Conservation (phyloP, 2,329 filamentous ascomycete genomes). For the Scopulariopsis brevicaulis region DNA sequence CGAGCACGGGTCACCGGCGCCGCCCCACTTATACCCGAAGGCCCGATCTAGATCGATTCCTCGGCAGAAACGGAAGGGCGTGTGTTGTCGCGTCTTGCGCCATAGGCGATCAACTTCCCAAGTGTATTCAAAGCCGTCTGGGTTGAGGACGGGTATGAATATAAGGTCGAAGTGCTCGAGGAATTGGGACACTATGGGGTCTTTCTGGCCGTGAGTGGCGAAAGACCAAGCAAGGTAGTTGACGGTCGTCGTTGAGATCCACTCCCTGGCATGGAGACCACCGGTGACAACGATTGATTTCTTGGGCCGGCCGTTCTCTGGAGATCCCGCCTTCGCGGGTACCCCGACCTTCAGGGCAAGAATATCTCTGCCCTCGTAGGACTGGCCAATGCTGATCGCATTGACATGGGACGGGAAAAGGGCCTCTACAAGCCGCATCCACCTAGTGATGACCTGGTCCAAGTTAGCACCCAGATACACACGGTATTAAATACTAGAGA, state of each 20-base stretch:
- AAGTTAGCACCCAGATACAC: conserved; percentile 6
- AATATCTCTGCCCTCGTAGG: conserved; percentile 81
- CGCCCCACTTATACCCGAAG: conserved; percentile 70
- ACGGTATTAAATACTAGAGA: not conserved
- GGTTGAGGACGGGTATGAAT: conserved; percentile 81
- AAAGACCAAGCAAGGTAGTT: conserved; percentile 85
- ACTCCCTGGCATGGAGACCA: conserved; percentile 88
- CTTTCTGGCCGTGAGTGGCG: conserved; percentile 71
- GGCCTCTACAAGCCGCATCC: conserved; percentile 82
- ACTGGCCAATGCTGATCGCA: conserved; percentile 67
- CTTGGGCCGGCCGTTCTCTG: conserved; percentile 32
- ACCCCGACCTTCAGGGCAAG: conserved; percentile 65
- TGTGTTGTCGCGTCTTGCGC: conserved; percentile 88
- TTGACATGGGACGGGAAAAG: conserved; percentile 79
- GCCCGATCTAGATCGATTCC: conserved; percentile 84
- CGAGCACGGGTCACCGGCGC: conserved; percentile 67
- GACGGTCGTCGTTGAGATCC: conserved; percentile 87
- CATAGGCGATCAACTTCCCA: conserved; percentile 88
- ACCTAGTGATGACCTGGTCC: conserved; percentile 53
- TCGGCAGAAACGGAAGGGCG: conserved; percentile 68
- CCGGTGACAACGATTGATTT: conserved; percentile 76
- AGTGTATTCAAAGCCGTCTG: conserved; percentile 88
- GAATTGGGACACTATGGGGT: conserved; percentile 59
- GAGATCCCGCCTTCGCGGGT: conserved; percentile 24
- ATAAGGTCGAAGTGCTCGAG: conserved; percentile 79